These are phyloP conservation scores for Heterobasidion parviporum DNA, from an alignment of 1,284 basidiomycete species.

Conservation along the genomic window DNA sequence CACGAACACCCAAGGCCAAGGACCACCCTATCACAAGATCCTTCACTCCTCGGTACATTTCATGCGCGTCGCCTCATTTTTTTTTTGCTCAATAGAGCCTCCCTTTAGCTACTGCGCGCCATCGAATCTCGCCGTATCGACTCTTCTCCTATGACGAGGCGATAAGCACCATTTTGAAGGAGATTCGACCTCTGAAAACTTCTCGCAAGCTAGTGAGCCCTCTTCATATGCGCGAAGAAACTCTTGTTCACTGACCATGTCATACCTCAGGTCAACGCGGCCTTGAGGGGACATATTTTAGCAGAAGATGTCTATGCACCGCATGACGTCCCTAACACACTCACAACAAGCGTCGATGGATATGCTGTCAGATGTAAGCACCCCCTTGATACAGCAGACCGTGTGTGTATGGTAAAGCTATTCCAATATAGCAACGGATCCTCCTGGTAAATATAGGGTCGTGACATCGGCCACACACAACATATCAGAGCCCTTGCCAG, in stretches of 20 bases:
- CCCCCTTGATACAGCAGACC: background rate
- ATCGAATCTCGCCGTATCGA: constrained; percentile 71
- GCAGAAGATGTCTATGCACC: constrained; percentile 68
- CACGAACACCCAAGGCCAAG: constrained; percentile 42
- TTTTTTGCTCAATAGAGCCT: constrained; percentile 1
- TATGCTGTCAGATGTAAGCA: constrained; percentile 69
- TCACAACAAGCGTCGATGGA: constrained; percentile 82
- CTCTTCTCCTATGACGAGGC: constrained; percentile 64
- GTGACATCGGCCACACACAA: constrained; percentile 49
- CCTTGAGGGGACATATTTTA: constrained; percentile 59
- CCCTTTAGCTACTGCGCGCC: constrained; percentile 49
- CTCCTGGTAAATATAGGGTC: constrained; percentile 64
- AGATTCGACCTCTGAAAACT: constrained; percentile 33
- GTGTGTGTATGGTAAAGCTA: background rate
- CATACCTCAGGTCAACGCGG: constrained; percentile 39
- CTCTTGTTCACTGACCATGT: background rate
- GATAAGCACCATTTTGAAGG: constrained; percentile 43
- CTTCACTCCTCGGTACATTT: constrained; percentile 49
- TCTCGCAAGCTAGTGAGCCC: constrained; percentile 22
- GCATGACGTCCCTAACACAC: constrained; percentile 50
- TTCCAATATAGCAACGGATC: constrained; percentile 38
- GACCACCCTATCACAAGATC: constrained; percentile 59
- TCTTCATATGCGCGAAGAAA: background rate
- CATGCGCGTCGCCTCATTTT: constrained; percentile 4
- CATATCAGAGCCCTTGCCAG: constrained; percentile 32